These are phyloP conservation scores for Naegleria gruberi DNA, from an alignment of 208 protist species.

Conservation along the genomic window DNA sequence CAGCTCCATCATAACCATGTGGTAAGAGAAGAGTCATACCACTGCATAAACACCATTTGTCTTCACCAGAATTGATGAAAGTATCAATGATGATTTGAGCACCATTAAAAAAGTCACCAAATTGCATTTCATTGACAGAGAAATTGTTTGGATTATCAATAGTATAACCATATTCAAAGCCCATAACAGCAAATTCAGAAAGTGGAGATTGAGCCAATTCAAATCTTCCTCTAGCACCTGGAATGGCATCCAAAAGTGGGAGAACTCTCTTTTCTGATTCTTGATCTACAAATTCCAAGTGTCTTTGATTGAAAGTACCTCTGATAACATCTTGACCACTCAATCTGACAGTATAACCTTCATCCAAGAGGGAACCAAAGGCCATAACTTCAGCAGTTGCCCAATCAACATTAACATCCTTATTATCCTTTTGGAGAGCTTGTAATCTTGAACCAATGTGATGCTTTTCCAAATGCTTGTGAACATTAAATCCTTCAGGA, in stretches of 20 bases:
- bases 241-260: slow-evolving; percentile 44
- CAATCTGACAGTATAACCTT: slow-evolving; percentile 85
- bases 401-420: slow-evolving; percentile 70
- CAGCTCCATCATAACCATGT: slow-evolving; percentile 93
- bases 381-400: slow-evolving; percentile 86
- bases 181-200: slow-evolving; percentile 92
- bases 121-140: slow-evolving; percentile 91
- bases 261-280: slow-evolving; percentile 55
- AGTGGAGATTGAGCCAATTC: slow-evolving; percentile 82
- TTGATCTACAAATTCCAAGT: slow-evolving; percentile 90
- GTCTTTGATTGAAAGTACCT: slow-evolving; percentile 92
- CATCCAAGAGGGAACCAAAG: slow-evolving; percentile 83
- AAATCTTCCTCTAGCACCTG: slow-evolving; percentile 65
- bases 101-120: slow-evolving; percentile 96
- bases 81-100: slow-evolving; percentile 97
- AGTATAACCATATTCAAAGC: slow-evolving; percentile 90
- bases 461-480: neutral
- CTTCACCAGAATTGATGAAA: slow-evolving; percentile 77
- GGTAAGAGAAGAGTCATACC: slow-evolving; percentile 88
- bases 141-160: slow-evolving; percentile 78
- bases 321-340: slow-evolving; percentile 88
- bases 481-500: neutral
- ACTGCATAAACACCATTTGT: slow-evolving; percentile 93
- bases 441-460: neutral
- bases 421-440: neutral